Evolutionary conservation across 495 filamentous ascomycete species (phyloP).

Genomic region (Clohesyomyces aquaticus): DNA sequence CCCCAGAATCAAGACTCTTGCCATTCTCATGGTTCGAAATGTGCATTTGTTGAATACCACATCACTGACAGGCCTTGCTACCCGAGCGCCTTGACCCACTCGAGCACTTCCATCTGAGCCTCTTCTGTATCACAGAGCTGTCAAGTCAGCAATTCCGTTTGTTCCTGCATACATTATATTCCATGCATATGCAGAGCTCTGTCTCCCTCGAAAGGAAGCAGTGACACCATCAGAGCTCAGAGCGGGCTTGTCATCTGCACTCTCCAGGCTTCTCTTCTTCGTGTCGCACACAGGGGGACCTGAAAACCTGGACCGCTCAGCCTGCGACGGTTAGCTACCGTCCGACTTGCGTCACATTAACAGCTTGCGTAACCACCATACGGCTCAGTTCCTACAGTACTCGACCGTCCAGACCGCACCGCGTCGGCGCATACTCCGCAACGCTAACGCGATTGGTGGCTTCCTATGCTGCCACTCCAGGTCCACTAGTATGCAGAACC

Average conservation of each 20-base stretch:
- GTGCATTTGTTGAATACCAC: too few relatives aligned
- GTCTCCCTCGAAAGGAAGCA: neutral
- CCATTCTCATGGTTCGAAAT: too few relatives aligned
- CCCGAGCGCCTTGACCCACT: neutral
- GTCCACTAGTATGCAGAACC: neutral
- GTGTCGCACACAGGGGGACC: slow-evolving; percentile 6
- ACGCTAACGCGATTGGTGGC: neutral
- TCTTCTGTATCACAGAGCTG: neutral
- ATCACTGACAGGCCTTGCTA: too few relatives aligned
- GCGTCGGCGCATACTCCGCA: neutral
- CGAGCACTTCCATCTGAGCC: neutral
- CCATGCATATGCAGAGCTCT: too few relatives aligned
- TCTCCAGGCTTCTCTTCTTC: neutral
- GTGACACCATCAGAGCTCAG: neutral
- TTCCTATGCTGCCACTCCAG: neutral
- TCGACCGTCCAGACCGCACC: too few relatives aligned
- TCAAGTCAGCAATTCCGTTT: slow-evolving; percentile 4
- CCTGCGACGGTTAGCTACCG: neutral
- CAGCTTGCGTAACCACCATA: neutral
- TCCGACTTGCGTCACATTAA: slow-evolving; percentile 1
- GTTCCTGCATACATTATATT: slow-evolving; percentile 12
- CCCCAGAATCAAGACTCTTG: too few relatives aligned
- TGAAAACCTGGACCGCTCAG: slow-evolving; percentile 1
- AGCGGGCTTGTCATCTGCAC: neutral
- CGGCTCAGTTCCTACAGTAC: neutral